These are phyloP conservation scores for Acanthamoeba lenticulata DNA, from an alignment of 208 protist species.

Conservation along the genomic window DNA sequence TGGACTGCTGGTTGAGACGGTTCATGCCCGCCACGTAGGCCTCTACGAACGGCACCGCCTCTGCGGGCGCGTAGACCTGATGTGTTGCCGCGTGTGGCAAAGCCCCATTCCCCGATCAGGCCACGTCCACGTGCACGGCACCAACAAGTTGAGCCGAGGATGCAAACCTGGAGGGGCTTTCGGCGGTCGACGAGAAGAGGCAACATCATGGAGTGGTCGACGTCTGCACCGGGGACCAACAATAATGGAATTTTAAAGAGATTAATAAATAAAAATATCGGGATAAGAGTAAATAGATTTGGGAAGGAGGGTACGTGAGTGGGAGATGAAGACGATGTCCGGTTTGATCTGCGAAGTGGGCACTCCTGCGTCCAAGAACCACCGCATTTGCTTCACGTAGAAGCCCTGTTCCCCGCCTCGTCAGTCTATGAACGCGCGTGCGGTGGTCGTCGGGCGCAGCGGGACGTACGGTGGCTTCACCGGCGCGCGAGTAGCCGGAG, in stretches of 20 bases:
- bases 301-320: not conserved
- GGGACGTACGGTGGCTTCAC: constrained; percentile 23
- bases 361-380: constrained; percentile 34
- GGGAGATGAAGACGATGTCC: constrained; percentile 23
- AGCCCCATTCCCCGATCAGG: no score
- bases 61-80: constrained; percentile 16
- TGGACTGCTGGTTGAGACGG: not conserved
- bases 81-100: not conserved
- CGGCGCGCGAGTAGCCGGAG: constrained; percentile 45
- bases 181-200: not conserved
- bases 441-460: not conserved
- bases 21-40: constrained; percentile 46
- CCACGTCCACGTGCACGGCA: not conserved
- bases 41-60: not conserved
- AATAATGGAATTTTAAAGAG: not conserved
- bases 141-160: not conserved
- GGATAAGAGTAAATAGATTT: not conserved
- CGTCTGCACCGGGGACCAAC: not conserved
- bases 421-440: no score
- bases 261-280: not conserved
- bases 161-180: not conserved
- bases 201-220: constrained; percentile 52
- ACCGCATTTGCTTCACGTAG: constrained; percentile 22
- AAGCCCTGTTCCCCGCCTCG: not conserved
- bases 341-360: constrained; percentile 20